phyloP scores from a whole-genome alignment of 306 rosid genomes.

The Hippophae tibetana region DNA sequence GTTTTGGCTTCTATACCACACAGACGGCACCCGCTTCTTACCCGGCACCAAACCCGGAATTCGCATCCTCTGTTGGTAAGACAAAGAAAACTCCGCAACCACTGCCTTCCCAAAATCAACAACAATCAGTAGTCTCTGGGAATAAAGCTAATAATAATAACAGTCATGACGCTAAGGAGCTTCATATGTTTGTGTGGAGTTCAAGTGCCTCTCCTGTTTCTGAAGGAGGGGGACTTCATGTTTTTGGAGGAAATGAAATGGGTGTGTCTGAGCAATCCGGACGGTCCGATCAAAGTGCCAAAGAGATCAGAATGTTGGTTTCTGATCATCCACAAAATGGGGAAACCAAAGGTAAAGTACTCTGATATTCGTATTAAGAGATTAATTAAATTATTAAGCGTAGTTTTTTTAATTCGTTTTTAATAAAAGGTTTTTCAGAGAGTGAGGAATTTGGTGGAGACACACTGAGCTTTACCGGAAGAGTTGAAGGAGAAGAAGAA shows the following conservation, averaged over 20 bases:
- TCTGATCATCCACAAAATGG: slow-evolving; percentile 71
- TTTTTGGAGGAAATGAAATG: slow-evolving; percentile 53
- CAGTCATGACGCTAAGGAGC: slow-evolving; percentile 70
- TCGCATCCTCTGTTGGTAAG: slow-evolving; percentile 39
- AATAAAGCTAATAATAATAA: slow-evolving; percentile 22
- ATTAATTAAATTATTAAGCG: not conserved
- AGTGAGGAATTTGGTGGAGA: slow-evolving; percentile 44
- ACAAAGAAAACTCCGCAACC: slow-evolving; percentile 26
- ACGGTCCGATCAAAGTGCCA: slow-evolving; percentile 83
- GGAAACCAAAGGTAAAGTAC: slow-evolving; percentile 50
- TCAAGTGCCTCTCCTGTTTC: slow-evolving; percentile 78
- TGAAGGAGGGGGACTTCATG: slow-evolving; percentile 63
- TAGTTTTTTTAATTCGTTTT: not conserved
- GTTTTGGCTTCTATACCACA: slow-evolving; percentile 50
- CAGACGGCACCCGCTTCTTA: slow-evolving; percentile 28
- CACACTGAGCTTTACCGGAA: slow-evolving; percentile 43
- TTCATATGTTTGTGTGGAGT: slow-evolving; percentile 95
- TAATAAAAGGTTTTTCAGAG: slow-evolving; percentile 28
- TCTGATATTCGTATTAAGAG: not conserved
- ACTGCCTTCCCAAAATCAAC: slow-evolving; percentile 15
- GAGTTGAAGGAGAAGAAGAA: slow-evolving; percentile 39
- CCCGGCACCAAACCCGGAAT: slow-evolving; percentile 82
- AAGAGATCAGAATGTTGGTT: slow-evolving; percentile 91
- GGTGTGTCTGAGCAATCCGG: slow-evolving; percentile 71
- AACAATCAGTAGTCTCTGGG: slow-evolving; percentile 12